Evolutionary conservation across 495 filamentous ascomycete species (phyloP), one percentile per base, ranked within the genome.

Genomic region (Penicillium paradoxum): DNA sequence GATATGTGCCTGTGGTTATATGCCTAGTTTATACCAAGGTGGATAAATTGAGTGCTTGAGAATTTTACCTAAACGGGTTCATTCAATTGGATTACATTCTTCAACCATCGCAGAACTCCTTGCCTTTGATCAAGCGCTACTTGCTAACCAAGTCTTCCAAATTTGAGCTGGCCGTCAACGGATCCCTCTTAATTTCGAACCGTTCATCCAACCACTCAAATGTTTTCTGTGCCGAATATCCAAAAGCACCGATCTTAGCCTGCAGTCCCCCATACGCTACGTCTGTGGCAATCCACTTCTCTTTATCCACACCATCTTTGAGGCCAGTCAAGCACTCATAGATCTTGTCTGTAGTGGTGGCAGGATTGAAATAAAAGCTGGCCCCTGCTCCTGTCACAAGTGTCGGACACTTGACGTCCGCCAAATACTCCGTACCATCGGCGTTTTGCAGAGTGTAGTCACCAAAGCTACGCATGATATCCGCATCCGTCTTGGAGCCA

Each of bases 171-270:
- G n/a, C n/a, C n/a, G n/a, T n/a, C n/a, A n/a, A n/a, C n/a, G n/a
- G n/a, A n/a, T n/a, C n/a, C n/a, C n/a, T n/a, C n/a, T n/a, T n/a
- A n/a, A n/a, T n/a, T n/a, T n/a, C 25, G 8, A 27, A 27, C 25
- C 8, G 25, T 27, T 27, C 25, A 27, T 27, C 25, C 25, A 27
- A 27, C 25, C 25, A 27, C 3, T 3, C 25, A 27, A 27, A 27
- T 8, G 8, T 27, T 27, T 27, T 27, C 25, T 50, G 36, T 15
- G 8, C 6, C n/a, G 17, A 6, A 3, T 30, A 39, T 13, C 19
- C 48, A 51, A 59, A 56, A 4, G 54, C 57, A 3, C 54, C 61
- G 36, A 64, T 49, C 55, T 64, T 64, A 2, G 57, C 57, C 57
- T 60, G 57, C 1, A 64, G 39, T 2, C 54, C 61, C 4, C 61